Evolutionary conservation across 805 yeast genomes (phyloP), one percentile per base, ranked within the genome.

Genomic region (Barnettozyma salicaria): DNA sequence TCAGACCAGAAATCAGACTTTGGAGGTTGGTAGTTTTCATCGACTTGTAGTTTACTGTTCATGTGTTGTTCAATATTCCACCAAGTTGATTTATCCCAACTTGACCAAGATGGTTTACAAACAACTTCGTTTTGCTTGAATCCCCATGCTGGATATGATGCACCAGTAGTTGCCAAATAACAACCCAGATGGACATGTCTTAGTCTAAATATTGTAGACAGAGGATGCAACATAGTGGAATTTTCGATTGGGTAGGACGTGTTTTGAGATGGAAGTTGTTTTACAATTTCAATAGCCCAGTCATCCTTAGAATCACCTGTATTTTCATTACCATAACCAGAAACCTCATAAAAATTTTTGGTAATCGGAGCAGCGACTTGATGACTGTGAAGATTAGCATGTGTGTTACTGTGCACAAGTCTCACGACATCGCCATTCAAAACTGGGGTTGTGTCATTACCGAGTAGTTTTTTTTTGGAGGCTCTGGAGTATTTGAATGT

Each of bases 251-350:
- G 67, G 48, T 12, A 74, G 58, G 37, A 70, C 55, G 33, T 32
- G 37, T 48, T 63, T 2, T 41, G 21, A 9, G 55, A 66, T n/a
- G 33, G 30, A 7, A 46, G 49, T 56, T 83, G 90, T 32, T 75
- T 74, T 39, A 76, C 83, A 47, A 92, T 70, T 63, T 90, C 96
- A 30, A 90, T 67, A 26, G 81, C 64, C 98, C 98, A 92, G 60
- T 92, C 80, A 57, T 89, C 97, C 53, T 84, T 83, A 4, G 59
- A 59, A 53, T 90, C 97, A 43, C 92, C 90, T 42, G 77, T 57
- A 0, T 72, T 66, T 32, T 72, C 68, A 45, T 76, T 74, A 40
- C 96, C 95, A 55, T 87, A 87, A 53, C 96, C 84, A 9, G 96
- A 76, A 12, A 86, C 96, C 65, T 92, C 99, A 64, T 69, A 81